These are phyloP conservation scores for Russula abietina DNA, from an alignment of 768 basidiomycete genomes.

Conservation along the genomic window DNA sequence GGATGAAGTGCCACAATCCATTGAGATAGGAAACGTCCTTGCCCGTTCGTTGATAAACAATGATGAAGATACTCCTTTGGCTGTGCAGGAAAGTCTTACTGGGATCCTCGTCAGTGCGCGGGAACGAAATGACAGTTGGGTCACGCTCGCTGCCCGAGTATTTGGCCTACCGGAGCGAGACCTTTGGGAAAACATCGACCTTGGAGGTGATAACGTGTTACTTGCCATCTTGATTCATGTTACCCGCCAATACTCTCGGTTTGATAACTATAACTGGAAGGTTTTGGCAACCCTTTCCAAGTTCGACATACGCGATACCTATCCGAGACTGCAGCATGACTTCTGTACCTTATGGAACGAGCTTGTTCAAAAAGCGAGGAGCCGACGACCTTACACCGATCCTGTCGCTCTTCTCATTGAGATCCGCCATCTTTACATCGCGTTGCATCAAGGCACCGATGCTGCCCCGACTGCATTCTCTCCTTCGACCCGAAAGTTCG, in stretches of 20 bases:
- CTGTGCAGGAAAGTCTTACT: neutral
- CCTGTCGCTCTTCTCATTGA: neutral
- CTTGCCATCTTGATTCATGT: neutral
- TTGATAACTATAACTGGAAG: fast-evolving
- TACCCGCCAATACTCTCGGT: neutral
- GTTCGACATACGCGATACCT: neutral
- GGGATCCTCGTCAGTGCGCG: neutral
- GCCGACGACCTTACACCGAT: neutral
- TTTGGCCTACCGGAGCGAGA: neutral
- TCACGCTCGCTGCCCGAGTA: neutral
- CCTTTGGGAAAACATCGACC: neutral
- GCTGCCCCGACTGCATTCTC: neutral
- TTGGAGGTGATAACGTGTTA: neutral
- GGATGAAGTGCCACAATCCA: neutral
- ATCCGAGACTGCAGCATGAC: neutral
- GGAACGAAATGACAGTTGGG: neutral
- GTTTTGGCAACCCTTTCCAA: neutral
- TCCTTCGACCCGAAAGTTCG: neutral
- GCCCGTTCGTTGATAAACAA: neutral
- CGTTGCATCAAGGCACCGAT: neutral
- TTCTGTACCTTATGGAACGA: neutral
- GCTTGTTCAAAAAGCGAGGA: neutral
- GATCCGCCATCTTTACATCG: neutral
- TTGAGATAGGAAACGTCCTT: neutral
- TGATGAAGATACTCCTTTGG: fast-evolving